Evolutionary conservation across 129 eudicot species (phyloP).

Genomic region (Erigeron canadensis): DNA sequence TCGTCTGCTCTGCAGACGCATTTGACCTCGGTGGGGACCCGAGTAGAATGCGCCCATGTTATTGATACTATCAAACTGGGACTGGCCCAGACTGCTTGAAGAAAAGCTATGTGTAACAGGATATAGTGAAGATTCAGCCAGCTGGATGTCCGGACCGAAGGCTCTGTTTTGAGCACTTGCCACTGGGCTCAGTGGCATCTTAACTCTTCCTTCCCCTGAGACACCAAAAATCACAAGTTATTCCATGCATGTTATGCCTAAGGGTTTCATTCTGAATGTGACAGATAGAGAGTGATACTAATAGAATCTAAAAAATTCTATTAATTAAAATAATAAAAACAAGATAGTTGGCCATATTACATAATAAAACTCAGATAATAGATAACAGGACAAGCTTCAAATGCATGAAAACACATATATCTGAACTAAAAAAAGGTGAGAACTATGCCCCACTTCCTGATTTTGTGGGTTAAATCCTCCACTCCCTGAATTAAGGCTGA

Average conservation of each 20-base stretch:
- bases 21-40: slow-evolving; percentile 70
- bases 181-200: slow-evolving; percentile 89
- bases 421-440: too few species aligned
- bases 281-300: too few species aligned
- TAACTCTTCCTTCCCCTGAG: slow-evolving; percentile 86
- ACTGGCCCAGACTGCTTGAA: slow-evolving; percentile 82
- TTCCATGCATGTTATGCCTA: background rate
- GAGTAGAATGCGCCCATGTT: slow-evolving; percentile 60
- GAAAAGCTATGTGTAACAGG: slow-evolving; percentile 82
- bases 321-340: too few species aligned
- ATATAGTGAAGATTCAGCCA: slow-evolving; percentile 57
- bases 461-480: too few species aligned
- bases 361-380: too few species aligned
- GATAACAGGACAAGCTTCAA: too few species aligned
- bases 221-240: slow-evolving; percentile 17
- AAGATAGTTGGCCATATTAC: too few species aligned
- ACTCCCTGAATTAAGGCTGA: too few species aligned
- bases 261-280: too few species aligned
- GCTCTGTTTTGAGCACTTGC: slow-evolving; percentile 59
- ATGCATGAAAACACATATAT: too few species aligned
- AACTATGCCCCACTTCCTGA: too few species aligned
- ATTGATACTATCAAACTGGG: slow-evolving; percentile 66
- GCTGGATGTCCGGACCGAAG: slow-evolving; percentile 66
- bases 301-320: too few species aligned
- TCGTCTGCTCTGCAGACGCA: slow-evolving; percentile 91